Percentiles rank a stretch among this genome's conserved stretches.
Evolutionary conservation across 345 rosid species (phyloP).

Genomic region (Psidium friedrichsthalianum): DNA sequence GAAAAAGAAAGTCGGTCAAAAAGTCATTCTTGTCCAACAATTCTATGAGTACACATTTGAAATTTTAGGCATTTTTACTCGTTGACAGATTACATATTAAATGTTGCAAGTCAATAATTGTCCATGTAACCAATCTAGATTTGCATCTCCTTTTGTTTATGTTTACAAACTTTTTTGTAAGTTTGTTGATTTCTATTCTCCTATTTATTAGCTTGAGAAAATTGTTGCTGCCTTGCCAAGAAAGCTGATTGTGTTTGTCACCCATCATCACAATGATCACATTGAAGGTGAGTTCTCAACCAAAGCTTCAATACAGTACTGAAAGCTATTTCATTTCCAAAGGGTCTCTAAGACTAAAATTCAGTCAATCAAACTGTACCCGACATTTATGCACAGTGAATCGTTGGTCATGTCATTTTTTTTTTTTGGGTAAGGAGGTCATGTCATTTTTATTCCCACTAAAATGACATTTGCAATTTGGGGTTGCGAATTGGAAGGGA

Average conservation of each 20-base stretch:
- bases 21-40: neutral
- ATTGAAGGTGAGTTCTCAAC: slow-evolving; percentile 46
- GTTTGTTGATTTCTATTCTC: slow-evolving; percentile 5
- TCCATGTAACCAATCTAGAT: neutral
- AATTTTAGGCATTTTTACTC: neutral
- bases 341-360: neutral
- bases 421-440: no score
- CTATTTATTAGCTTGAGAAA: slow-evolving; percentile 45
- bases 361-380: neutral
- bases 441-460: neutral
- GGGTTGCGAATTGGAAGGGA: neutral
- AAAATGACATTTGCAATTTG: neutral
- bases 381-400: neutral
- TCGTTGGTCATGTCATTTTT: neutral
- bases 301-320: neutral
- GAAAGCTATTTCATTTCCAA: neutral
- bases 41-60: neutral
- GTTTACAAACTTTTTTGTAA: neutral
- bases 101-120: neutral
- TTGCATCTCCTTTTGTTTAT: neutral
- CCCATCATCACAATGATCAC: slow-evolving; percentile 87
- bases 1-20: neutral
- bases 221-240: slow-evolving; percentile 59
- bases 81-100: neutral
- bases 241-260: slow-evolving; percentile 66